These are phyloP conservation scores for Jamesozyma gamospora DNA, from an alignment of 805 yeast genomes.

Conservation along the genomic window DNA sequence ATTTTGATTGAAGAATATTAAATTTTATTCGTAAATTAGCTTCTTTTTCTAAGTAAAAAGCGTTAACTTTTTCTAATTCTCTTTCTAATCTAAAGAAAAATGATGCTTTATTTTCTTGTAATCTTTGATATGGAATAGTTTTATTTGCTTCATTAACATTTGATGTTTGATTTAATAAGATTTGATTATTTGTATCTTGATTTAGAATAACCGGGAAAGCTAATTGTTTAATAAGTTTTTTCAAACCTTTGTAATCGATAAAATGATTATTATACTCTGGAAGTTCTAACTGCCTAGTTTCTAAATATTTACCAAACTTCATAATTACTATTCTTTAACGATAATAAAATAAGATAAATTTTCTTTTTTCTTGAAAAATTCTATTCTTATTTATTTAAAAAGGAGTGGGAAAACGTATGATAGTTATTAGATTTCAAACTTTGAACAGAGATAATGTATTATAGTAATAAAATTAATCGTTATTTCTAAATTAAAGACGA, in stretches of 20 bases:
- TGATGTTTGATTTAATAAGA: neutral
- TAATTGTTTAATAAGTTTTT: conserved; percentile 80
- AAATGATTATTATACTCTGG: conserved; percentile 93
- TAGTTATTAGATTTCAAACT: too few relatives aligned
- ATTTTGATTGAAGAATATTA: conserved; percentile 66
- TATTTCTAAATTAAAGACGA: too few relatives aligned
- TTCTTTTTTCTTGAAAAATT: too few relatives aligned
- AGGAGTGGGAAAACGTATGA: too few relatives aligned
- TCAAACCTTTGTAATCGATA: conserved; percentile 88
- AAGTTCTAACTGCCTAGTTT: conserved; percentile 84
- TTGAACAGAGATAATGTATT: too few relatives aligned
- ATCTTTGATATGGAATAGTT: conserved; percentile 36
- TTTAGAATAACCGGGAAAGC: conserved; percentile 34
- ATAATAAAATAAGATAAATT: too few relatives aligned
- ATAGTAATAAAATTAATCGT: too few relatives aligned
- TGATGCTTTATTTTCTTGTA: conserved; percentile 86
- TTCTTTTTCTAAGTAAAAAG: conserved; percentile 86
- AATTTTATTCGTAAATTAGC: conserved; percentile 72
- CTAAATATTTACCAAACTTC: conserved; percentile 96
- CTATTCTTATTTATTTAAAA: too few relatives aligned
- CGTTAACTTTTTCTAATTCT: conserved; percentile 89
- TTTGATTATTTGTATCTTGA: neutral
- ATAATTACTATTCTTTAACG: too few relatives aligned
- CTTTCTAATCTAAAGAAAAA: conserved; percentile 82
- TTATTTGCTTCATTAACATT: conserved; percentile 29